Base-by-base conservation (phyloP, 805 yeast species). In the Candida ulmi region DNA sequence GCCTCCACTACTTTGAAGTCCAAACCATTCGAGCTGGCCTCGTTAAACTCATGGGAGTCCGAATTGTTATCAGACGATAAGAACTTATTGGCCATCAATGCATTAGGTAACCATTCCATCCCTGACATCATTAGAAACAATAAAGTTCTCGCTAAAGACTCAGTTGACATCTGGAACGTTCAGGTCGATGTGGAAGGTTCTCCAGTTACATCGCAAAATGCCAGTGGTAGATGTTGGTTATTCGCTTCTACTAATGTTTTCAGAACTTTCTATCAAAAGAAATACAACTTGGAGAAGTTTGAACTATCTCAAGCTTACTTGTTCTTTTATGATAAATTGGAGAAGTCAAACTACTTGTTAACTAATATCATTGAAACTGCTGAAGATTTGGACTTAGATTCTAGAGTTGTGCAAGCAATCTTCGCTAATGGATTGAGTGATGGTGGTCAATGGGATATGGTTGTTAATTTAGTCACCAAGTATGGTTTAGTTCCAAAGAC, bases 381-480 rank as follows among this genome's bases (percentile, higher is more conserved):
- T 24, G 69, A 31, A 5, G 16, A 74, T 32, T 78, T 79, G 58
- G 76, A 69, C 25, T 69, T 80, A 40, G 88, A 81, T 45, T 78
- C 87, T 1, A 71, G 93, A 43, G 66, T 83, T 39, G 77, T 85
- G 33, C 83, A 79, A 59, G 73, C 72, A 50, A 65, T 86, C 38
- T 65, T 85, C 41, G 50, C 66, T 8, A 80, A 74, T 40, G 91
- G 95, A 15, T 74, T 81, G 36, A 60, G 75, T 47, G 95, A 86
- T 57, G 95, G 95, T 48, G 95, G 95, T 39, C 95, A 86, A 62
- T 85, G 84, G 72, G 80, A 81, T 49, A 80, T 86, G 90, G 73
- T 85, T 59, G 70, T 80, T 33, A 83, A 85, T 58, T 59, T 86
- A 42, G 77, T 85, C 28, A 73, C 77, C 43, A 86, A 86, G 61